Percentiles rank a stretch among this genome's conserved stretches.
Conservation (phyloP, 768 basidiomycete species). For the Ramaria sp. region DNA sequence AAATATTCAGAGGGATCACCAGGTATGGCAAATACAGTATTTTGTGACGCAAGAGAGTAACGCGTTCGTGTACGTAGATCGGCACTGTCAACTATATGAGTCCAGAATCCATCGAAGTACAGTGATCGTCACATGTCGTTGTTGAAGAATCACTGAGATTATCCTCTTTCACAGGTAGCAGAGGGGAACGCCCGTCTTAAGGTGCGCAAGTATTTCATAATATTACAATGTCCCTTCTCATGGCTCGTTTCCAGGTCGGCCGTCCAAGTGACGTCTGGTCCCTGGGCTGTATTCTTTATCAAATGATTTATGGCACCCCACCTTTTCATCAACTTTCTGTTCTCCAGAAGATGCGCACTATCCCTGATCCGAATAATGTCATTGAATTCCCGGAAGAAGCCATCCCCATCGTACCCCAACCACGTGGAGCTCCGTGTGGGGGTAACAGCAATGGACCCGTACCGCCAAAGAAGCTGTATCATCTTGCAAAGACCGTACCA, state of each 20-base stretch:
- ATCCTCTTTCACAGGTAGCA: conserved; percentile 27
- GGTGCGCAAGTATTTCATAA: conserved; percentile 24
- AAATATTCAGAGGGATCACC: conserved; percentile 93
- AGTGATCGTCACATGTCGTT: not conserved
- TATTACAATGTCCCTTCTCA: not conserved
- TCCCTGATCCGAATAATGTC: conserved; percentile 62
- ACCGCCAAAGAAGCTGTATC: conserved; percentile 50
- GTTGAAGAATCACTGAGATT: not conserved
- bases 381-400: conserved; percentile 79
- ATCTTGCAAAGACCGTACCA: conserved; percentile 61
- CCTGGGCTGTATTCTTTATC: conserved; percentile 93
- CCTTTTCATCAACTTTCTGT: conserved; percentile 83
- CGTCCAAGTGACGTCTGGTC: conserved; percentile 97
- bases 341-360: conserved; percentile 87
- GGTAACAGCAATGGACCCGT: conserved; percentile 19
- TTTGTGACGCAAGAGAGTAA: not conserved
- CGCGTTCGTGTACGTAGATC: conserved; percentile 38
- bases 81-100: conserved; percentile 99
- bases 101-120: conserved; percentile 81
- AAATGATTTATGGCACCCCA: conserved; percentile 93
- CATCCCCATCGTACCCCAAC: conserved; percentile 33
- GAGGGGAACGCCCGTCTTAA: conserved; percentile 84
- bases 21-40: conserved; percentile 35
- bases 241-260: conserved; percentile 36
- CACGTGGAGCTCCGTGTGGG: conserved; percentile 9